Conservation (phyloP, 352 stramenopile genomes). For the Hyphochytrium catenoides region DNA sequence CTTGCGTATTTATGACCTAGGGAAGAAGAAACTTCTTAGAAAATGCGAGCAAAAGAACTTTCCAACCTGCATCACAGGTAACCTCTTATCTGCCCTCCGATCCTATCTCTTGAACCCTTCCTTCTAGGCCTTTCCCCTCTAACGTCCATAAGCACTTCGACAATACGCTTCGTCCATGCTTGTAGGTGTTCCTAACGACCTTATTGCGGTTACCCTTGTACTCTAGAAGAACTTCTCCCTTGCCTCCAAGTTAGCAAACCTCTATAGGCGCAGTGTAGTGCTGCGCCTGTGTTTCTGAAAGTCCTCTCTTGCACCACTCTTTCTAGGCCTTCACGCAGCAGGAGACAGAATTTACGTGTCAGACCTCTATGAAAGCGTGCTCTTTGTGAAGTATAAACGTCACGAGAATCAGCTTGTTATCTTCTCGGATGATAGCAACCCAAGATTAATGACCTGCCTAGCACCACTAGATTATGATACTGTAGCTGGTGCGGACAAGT, state of each 20-base stretch:
- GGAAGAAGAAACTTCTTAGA: conserved; percentile 94
- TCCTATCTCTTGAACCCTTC: background rate
- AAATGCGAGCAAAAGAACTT: conserved; percentile 94
- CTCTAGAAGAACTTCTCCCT: no score
- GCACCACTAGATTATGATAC: conserved; percentile 93
- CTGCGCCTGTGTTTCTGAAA: no score
- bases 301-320: no score
- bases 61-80: conserved; percentile 17
- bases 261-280: no score
- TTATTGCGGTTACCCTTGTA: no score
- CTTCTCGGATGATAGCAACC: conserved; percentile 84
- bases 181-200: no score
- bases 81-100: background rate
- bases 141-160: no score
- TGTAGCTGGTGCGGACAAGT: conserved; percentile 92
- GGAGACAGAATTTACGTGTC: conserved; percentile 86
- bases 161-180: no score
- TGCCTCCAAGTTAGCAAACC: no score
- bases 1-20: conserved; percentile 94
- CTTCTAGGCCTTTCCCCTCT: conserved; percentile 23
- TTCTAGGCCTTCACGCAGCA: conserved; percentile 78
- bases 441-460: conserved; percentile 49
- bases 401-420: conserved; percentile 85
- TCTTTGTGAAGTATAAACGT: conserved; percentile 92
- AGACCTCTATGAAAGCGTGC: conserved; percentile 85